A percentile compares a stretch with the other conserved stretches of the same genome.
Evolutionary conservation across 345 rosid species (phyloP).

Genomic region (rapeseed (Brassica napus)): DNA sequence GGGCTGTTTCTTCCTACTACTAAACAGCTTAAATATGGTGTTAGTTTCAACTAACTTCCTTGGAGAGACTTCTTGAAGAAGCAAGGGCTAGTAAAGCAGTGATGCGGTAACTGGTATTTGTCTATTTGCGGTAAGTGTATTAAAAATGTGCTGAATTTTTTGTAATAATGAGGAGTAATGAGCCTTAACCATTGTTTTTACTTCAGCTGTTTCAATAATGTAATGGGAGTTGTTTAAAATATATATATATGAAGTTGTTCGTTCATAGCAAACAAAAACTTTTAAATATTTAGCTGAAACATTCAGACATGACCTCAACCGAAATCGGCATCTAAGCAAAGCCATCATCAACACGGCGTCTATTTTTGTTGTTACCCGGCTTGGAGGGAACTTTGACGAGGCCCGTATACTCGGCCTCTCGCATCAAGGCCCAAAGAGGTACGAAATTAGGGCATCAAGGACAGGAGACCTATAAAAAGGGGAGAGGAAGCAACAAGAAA

Average conservation of each 20-base stretch:
- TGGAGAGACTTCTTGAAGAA: not conserved
- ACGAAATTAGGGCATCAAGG: too few relatives aligned
- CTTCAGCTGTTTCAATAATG: not conserved
- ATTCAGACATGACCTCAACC: not conserved
- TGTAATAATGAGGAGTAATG: not conserved
- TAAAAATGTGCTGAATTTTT: not conserved
- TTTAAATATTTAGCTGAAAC: not conserved
- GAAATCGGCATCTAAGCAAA: not conserved
- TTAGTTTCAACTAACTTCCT: slow-evolving; percentile 41
- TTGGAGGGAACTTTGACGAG: too few relatives aligned
- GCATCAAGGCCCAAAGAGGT: too few relatives aligned
- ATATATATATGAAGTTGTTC: not conserved
- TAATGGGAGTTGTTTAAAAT: not conserved
- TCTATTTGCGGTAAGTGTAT: not conserved
- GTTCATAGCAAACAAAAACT: not conserved
- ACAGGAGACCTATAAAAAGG: too few relatives aligned
- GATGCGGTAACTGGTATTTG: not conserved
- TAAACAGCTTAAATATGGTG: slow-evolving; percentile 49
- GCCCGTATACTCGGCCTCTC: too few relatives aligned
- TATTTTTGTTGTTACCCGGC: too few relatives aligned
- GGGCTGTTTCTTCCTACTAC: slow-evolving; percentile 52
- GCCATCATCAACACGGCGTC: not conserved
- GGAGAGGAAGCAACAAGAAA: too few relatives aligned
- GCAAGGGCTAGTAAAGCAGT: not conserved
- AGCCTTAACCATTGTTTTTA: not conserved